A percentile compares a stretch with the other conserved stretches of the same genome.
Conservation (phyloP, 2,329 filamentous ascomycete species). For the Aspergillus arachidicola region DNA sequence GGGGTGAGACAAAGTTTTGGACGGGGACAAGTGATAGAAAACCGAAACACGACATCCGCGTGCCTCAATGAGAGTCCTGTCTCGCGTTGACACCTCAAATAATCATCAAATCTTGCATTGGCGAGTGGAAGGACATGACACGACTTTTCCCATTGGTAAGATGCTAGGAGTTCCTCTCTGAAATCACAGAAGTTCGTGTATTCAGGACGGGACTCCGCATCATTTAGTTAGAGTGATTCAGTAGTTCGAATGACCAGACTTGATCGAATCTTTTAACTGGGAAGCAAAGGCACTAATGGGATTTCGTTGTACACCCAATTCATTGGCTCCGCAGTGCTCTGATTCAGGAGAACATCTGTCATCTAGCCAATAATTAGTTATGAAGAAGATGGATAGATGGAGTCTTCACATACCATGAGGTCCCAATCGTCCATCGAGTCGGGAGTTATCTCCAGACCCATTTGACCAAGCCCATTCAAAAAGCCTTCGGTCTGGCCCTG, state of each 20-base stretch:
- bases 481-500: conserved; percentile 10
- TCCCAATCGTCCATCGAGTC: conserved; percentile 45
- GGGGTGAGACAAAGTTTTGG: not conserved
- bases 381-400: not conserved
- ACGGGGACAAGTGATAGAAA: not conserved
- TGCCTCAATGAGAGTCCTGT: not conserved
- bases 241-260: not conserved
- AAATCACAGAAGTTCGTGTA: not conserved
- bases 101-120: not conserved
- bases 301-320: conserved; percentile 22
- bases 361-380: conserved; percentile 23
- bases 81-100: not conserved
- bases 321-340: conserved; percentile 20
- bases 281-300: not conserved
- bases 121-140: not conserved
- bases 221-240: not conserved
- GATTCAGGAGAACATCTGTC: conserved; percentile 31
- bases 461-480: conserved; percentile 19
- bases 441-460: conserved; percentile 28
- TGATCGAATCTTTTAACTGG: not conserved
- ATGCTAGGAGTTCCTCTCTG: not conserved
- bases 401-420: conserved; percentile 41
- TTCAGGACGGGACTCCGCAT: not conserved
- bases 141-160: not conserved
- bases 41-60: not conserved